Evolutionary conservation across 2,329 filamentous ascomycete genomes (phyloP).

Genomic region (Botrytis cinerea): DNA sequence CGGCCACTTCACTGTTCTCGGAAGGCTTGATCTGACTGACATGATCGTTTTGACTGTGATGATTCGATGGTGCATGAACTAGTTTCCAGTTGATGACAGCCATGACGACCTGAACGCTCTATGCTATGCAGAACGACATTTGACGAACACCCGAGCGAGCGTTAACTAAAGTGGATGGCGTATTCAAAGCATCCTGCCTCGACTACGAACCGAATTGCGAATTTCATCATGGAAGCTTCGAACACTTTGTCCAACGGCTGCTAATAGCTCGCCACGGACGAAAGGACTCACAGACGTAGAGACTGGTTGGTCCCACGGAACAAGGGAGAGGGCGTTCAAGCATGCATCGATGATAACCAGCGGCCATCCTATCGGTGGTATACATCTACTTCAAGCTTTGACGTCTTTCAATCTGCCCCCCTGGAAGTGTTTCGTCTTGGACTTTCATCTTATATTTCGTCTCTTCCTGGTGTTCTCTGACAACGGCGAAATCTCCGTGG

Average conservation of each 20-base stretch:
- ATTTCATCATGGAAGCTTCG: neutral
- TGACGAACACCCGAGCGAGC: constrained; percentile 1
- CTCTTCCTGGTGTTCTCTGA: neutral
- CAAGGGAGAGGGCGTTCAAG: neutral
- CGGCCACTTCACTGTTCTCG: neutral
- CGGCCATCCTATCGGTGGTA: neutral
- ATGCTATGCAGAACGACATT: neutral
- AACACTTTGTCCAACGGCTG: neutral
- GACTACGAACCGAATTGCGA: neutral
- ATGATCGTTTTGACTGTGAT: neutral
- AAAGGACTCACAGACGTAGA: neutral
- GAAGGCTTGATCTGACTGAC: constrained; percentile 5
- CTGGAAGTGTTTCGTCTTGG: constrained; percentile 10
- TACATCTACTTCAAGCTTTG: neutral
- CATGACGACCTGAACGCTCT: neutral
- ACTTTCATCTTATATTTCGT: neutral
- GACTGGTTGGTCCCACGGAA: neutral
- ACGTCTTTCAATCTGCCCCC: neutral
- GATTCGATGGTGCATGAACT: neutral
- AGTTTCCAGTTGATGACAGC: neutral
- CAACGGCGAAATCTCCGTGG: neutral
- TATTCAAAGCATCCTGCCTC: neutral
- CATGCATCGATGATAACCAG: neutral
- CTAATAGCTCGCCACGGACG: neutral
- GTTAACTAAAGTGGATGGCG: neutral